A percentile compares a stretch with the other conserved stretches of the same genome.
Evolutionary conservation across 352 stramenopile genomes (phyloP).

Genomic region (Phytophthora cactorum): DNA sequence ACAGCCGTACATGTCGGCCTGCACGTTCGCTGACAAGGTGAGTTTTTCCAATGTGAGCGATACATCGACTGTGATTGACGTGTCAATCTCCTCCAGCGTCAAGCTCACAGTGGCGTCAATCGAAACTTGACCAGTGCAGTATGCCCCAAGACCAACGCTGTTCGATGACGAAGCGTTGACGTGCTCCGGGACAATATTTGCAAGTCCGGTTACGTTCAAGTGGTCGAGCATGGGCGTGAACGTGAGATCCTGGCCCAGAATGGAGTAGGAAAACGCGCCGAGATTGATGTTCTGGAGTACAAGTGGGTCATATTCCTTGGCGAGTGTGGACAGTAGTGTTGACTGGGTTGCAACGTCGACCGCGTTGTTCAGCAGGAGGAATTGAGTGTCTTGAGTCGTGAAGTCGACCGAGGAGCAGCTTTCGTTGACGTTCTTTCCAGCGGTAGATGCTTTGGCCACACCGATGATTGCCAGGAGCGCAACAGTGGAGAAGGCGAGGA

Average conservation of each 20-base stretch:
- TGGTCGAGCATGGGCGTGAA: conserved; percentile 53
- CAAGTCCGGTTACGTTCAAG: conserved; percentile 49
- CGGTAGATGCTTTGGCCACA: neutral
- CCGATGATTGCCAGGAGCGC: conserved; percentile 1
- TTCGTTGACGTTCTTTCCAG: conserved; percentile 12
- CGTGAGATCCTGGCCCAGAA: conserved; percentile 53
- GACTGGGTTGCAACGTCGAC: conserved; percentile 26
- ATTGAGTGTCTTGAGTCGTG: conserved; percentile 43
- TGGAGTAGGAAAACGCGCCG: conserved; percentile 46
- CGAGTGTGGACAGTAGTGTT: conserved; percentile 24
- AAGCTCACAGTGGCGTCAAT: conserved; percentile 42
- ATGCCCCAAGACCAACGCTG: conserved; percentile 42
- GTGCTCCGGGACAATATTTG: conserved; percentile 42
- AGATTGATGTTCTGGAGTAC: conserved; percentile 46
- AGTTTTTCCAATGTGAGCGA: conserved; percentile 43
- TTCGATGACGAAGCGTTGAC: conserved; percentile 47
- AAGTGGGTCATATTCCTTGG: conserved; percentile 45
- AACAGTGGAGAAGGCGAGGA: neutral
- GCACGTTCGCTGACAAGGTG: conserved; percentile 27
- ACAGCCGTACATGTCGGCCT: conserved; percentile 46
- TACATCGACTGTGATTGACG: conserved; percentile 40
- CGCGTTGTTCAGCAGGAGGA: conserved; percentile 53
- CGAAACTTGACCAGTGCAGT: conserved; percentile 41
- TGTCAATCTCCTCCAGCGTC: conserved; percentile 50
- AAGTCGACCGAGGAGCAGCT: conserved; percentile 48